Conservation (phyloP, 179 eudicot genomes). For the Vitellaria paradoxa region DNA sequence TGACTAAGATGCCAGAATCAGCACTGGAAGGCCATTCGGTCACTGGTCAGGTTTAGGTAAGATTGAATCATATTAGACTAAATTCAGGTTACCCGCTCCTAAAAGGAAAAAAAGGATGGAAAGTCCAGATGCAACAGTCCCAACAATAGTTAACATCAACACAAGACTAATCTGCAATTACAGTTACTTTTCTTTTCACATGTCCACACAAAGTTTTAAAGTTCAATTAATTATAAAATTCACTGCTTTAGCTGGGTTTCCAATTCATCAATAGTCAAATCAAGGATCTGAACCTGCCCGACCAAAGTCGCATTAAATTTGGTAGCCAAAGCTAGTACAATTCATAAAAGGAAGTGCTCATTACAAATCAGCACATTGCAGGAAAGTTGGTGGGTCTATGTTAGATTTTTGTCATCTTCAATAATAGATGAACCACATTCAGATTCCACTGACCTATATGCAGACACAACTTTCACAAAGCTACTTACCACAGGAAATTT, state of each 20-base stretch:
- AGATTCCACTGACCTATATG: neutral
- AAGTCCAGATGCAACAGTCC: neutral
- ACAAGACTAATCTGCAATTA: neutral
- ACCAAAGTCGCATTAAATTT: neutral
- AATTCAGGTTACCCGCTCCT: neutral
- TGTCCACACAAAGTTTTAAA: neutral
- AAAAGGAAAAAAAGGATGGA: neutral
- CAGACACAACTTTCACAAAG: neutral
- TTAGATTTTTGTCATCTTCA: neutral
- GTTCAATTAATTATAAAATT: neutral
- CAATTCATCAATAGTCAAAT: neutral
- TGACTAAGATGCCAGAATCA: neutral
- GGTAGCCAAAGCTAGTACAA: constrained; percentile 3
- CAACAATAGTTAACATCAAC: neutral
- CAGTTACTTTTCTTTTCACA: neutral
- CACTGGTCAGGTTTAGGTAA: neutral
- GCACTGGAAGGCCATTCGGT: neutral
- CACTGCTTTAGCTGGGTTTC: neutral
- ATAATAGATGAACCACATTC: neutral
- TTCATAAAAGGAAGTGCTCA: neutral
- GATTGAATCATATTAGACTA: neutral
- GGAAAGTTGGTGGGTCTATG: neutral
- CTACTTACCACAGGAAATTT: neutral
- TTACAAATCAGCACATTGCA: neutral
- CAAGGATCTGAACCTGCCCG: neutral